Evolutionary conservation across 192 early-diverging fungal genomes (phyloP).

Genomic region (Mortierella alpina): DNA sequence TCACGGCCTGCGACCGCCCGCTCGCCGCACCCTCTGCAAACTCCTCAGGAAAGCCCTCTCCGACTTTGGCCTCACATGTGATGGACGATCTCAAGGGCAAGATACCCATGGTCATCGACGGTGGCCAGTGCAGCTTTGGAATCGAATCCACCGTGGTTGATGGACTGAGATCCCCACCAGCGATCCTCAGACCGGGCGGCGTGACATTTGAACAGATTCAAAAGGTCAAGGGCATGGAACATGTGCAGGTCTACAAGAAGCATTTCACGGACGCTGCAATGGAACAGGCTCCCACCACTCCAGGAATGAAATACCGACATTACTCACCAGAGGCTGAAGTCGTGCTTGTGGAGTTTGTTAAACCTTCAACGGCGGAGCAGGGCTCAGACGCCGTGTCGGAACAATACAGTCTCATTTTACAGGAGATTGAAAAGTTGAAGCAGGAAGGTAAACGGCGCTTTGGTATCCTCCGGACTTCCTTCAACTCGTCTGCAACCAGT

Average conservation of each 20-base stretch:
- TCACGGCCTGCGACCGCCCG: conserved; percentile 84
- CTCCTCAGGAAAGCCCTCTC: conserved; percentile 93
- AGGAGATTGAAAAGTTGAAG: conserved; percentile 41
- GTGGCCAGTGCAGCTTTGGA: conserved; percentile 87
- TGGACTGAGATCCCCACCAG: conserved; percentile 75
- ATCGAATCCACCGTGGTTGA: conserved; percentile 97
- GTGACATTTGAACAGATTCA: conserved; percentile 84
- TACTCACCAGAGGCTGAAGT: conserved; percentile 94
- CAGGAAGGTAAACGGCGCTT: conserved; percentile 38
- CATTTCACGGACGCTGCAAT: conserved; percentile 77
- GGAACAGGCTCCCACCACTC: conserved; percentile 89
- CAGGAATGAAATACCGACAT: conserved; percentile 99
- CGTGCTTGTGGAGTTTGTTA: conserved; percentile 69
- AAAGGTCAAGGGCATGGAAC: conserved; percentile 69
- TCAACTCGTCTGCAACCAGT: not conserved
- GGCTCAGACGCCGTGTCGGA: not conserved
- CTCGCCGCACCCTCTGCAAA: conserved; percentile 99
- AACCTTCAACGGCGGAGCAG: not conserved
- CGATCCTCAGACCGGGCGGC: conserved; percentile 93
- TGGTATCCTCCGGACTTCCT: conserved; percentile 51
- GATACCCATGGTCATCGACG: conserved; percentile 91
- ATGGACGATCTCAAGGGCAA: conserved; percentile 79
- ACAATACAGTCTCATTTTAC: conserved; percentile 31
- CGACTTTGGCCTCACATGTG: conserved; percentile 92
- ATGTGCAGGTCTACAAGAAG: conserved; percentile 80